These are phyloP conservation scores for Eucalyptus coolabah DNA, from an alignment of 345 rosid species.

Conservation along the genomic window DNA sequence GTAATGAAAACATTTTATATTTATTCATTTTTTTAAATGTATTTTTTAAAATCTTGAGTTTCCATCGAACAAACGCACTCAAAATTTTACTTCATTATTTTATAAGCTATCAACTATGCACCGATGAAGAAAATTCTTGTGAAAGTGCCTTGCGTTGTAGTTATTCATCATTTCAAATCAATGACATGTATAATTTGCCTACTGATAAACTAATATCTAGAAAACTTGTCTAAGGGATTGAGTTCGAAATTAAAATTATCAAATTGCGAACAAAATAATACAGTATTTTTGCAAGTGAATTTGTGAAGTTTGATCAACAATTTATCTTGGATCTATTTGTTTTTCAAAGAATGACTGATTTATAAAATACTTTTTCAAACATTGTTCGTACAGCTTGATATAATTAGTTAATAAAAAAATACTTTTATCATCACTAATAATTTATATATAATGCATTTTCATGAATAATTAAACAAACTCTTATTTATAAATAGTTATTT, in stretches of 20 bases:
- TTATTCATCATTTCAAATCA: neutral
- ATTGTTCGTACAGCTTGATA: too few species aligned
- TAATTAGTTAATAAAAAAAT: too few species aligned
- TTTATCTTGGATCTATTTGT: neutral
- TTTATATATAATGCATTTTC: too few species aligned
- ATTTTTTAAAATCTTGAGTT: neutral
- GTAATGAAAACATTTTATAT: neutral
- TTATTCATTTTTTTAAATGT: too few species aligned
- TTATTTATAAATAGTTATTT: too few species aligned
- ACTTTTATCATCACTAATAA: too few species aligned
- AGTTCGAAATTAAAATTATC: neutral
- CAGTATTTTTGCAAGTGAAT: rapidly evolving
- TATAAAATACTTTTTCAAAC: rapidly evolving
- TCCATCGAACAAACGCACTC: too few species aligned
- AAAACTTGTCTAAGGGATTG: neutral
- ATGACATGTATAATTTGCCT: neutral
- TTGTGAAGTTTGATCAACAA: neutral
- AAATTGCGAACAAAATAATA: neutral
- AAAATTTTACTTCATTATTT: neutral
- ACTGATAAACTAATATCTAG: neutral
- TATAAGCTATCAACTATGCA: neutral
- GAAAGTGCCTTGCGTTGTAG: neutral
- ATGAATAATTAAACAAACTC: too few species aligned
- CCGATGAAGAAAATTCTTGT: neutral
- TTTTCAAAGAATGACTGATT: too few species aligned